These are phyloP conservation scores for Combretum micranthum DNA, from an alignment of 345 rosid species.

Conservation along the genomic window DNA sequence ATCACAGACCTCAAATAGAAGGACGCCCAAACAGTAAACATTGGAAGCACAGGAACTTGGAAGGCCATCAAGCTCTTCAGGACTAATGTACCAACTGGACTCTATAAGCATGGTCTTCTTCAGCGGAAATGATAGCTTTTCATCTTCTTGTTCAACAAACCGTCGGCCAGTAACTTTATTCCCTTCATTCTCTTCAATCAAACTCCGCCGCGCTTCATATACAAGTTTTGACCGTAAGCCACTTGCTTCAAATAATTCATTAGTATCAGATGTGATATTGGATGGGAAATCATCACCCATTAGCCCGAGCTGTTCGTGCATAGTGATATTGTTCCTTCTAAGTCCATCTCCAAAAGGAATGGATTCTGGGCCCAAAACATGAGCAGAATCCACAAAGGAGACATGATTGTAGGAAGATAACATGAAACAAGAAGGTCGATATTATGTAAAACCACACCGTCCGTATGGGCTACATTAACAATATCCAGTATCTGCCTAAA, in stretches of 20 bases:
- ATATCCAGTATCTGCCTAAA: constrained; percentile 76
- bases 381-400: constrained; percentile 24
- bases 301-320: too few relatives aligned
- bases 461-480: constrained; percentile 67
- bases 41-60: constrained; percentile 62
- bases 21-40: constrained; percentile 69
- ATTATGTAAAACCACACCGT: constrained; percentile 73
- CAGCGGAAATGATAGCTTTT: constrained; percentile 62
- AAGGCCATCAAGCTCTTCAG: constrained; percentile 59
- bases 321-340: too few relatives aligned
- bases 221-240: constrained; percentile 68
- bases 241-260: constrained; percentile 47
- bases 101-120: constrained; percentile 69
- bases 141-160: constrained; percentile 37
- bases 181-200: constrained; percentile 26
- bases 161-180: constrained; percentile 22
- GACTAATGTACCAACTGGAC: constrained; percentile 68
- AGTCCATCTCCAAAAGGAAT: too few relatives aligned
- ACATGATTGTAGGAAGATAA: constrained; percentile 72
- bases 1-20: constrained; percentile 66
- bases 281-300: too few relatives aligned
- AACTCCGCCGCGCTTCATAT: constrained; percentile 13
- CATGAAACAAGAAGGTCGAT: constrained; percentile 74
- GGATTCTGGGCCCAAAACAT: too few relatives aligned
- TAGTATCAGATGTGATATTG: not conserved